A percentile compares a stretch with the other conserved stretches of the same genome.
Evolutionary conservation across 164 flowering plant genomes (phyloP).

Genomic region (Vitis labrusca): DNA sequence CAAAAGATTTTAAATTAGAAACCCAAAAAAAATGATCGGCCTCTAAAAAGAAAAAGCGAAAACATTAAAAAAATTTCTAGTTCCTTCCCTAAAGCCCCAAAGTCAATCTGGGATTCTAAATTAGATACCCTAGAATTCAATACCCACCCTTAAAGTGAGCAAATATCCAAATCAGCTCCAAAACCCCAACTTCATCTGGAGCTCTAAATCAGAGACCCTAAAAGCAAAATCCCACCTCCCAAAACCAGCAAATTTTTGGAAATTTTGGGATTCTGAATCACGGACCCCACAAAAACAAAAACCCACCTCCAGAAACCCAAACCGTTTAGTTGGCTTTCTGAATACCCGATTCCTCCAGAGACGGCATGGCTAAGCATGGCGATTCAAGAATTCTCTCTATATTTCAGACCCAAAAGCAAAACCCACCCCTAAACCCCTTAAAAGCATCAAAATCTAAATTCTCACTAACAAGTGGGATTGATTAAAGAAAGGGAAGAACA

Average conservation of each 20-base stretch:
- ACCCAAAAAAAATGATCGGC: neutral
- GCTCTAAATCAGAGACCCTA: neutral
- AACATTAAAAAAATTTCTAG: too few relatives aligned
- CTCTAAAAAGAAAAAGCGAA: too few relatives aligned
- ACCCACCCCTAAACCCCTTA: neutral
- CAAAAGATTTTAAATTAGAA: too few relatives aligned
- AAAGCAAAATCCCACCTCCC: neutral
- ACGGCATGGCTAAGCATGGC: neutral
- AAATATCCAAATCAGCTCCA: neutral
- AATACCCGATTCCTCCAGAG: neutral
- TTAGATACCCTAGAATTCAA: neutral
- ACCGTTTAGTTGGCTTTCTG: neutral
- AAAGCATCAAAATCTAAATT: too few relatives aligned
- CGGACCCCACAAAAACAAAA: too few relatives aligned
- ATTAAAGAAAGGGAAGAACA: too few relatives aligned
- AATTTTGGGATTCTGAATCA: too few relatives aligned
- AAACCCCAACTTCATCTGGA: neutral
- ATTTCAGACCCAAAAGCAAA: constrained; percentile 7
- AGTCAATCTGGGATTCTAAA: too few relatives aligned
- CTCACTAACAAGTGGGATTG: too few relatives aligned
- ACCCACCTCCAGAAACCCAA: constrained; percentile 3
- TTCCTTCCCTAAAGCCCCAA: too few relatives aligned
- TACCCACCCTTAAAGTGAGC: neutral
- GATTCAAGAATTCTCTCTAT: neutral
- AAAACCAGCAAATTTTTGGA: too few relatives aligned